phyloP scores from a whole-genome alignment of 768 basidiomycete genomes.

The Neoboletus magnificus region DNA sequence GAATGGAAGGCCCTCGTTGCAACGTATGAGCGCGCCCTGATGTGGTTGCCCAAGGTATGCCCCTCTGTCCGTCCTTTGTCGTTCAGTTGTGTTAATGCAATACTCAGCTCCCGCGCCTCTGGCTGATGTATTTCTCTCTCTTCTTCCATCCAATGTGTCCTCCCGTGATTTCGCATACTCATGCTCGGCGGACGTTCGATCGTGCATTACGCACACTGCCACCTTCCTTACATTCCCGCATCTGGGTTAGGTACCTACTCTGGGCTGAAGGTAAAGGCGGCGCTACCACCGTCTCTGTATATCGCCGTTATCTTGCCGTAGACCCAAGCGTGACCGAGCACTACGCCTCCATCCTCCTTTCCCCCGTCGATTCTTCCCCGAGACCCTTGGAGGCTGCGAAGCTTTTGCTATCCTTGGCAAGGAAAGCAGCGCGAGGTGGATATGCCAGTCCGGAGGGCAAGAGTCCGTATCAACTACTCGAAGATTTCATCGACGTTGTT shows the following conservation, averaged over 20 bases:
- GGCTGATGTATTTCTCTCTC: constrained; percentile 90
- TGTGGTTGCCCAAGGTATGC: constrained; percentile 88
- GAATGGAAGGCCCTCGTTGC: constrained; percentile 92
- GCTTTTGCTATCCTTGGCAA: constrained; percentile 76
- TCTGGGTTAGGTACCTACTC: constrained; percentile 90
- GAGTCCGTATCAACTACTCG: constrained; percentile 90
- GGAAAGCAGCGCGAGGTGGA: constrained; percentile 78
- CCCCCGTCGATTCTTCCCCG: constrained; percentile 53
- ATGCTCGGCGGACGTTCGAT: constrained; percentile 92
- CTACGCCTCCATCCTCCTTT: constrained; percentile 66
- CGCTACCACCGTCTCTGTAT: constrained; percentile 71
- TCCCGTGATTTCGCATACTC: constrained; percentile 75
- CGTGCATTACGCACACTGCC: constrained; percentile 90
- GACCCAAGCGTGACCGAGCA: constrained; percentile 80
- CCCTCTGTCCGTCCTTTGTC: not conserved
- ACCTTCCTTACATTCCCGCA: constrained; percentile 84
- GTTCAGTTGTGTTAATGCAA: constrained; percentile 3
- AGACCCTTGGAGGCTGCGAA: constrained; percentile 94
- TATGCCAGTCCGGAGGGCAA: constrained; percentile 90
- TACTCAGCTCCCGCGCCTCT: constrained; percentile 81
- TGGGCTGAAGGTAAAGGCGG: constrained; percentile 89
- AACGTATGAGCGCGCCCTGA: constrained; percentile 86
- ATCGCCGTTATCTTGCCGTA: constrained; percentile 83
- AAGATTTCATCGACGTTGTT: constrained; percentile 88
- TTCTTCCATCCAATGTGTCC: constrained; percentile 91